Base-by-base conservation (phyloP, 1,284 basidiomycete species). In the Ganoderma sinense region DNA sequence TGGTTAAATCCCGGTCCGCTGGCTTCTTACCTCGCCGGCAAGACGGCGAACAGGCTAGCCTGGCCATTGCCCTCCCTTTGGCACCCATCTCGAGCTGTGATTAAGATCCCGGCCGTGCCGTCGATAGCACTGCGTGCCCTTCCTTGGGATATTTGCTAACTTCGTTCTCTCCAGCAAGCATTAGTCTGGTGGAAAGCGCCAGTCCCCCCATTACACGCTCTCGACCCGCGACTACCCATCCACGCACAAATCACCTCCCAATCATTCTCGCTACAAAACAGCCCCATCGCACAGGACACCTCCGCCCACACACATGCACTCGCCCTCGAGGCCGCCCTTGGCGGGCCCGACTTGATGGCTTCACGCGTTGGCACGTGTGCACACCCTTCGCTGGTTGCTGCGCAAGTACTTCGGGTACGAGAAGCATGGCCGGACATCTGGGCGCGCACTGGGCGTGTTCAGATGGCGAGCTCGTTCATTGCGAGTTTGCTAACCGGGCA, bases 131-230 rank as follows among this genome's bases (percentile, higher is more conserved):
- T 13, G 8, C 16, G 31, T 39, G 33, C 20, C 20, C n/a, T 31
- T 59, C 56, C 18, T 36, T 48, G 41, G 55, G 55, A 29, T n/a
- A 62, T 6, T 39, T 20, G 48, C 64, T 60, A n/a, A 23, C 58
- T 66, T 67, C 45, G 64, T 66, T 43, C 18, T 45, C 40, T 67
- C n/a, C 70, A 94, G 88, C 90, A 92, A 77, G 91, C 92, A 2
- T 82, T 94, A 31, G 93, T 94, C 40, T 94, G 91, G 91, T 94
- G 92, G 91, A 93, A 93, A 80, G 89, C 89, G 33, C 84, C 90
- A 45, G 84, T 90, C 31, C 86, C 91, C 51, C 87, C 88, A 56
- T 82, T 93, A 69, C 90, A 90, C 40, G 86, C 88, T 14, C 83
- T 93, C 65, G 91, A 93, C 75, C 87, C 92, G 1, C 86, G 87